phyloP scores from a whole-genome alignment of 2,329 filamentous ascomycete species.

The Fusarium sterilihyphosum region DNA sequence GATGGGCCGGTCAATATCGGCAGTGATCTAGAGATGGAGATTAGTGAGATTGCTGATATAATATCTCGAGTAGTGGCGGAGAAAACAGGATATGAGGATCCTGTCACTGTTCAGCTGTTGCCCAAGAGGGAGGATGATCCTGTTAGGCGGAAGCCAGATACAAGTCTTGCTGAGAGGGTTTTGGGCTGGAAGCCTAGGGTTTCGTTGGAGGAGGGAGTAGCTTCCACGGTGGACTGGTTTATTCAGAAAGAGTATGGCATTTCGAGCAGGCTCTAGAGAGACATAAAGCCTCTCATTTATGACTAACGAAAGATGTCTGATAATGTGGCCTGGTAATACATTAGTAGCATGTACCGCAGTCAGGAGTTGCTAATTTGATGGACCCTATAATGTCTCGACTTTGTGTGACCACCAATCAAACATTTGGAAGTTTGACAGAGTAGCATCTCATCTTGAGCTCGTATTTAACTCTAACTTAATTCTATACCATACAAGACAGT shows the following conservation, averaged over 20 bases:
- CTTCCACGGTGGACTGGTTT: constrained; percentile 33
- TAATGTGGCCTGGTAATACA: no score
- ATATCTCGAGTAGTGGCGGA: constrained; percentile 25
- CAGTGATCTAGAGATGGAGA: constrained; percentile 29
- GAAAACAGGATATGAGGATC: constrained; percentile 1
- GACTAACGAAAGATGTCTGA: neutral
- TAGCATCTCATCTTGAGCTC: neutral
- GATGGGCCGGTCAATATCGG: constrained; percentile 28
- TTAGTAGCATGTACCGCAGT: no score
- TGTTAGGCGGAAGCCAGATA: constrained; percentile 27
- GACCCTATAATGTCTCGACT: no score
- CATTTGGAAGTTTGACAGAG: neutral
- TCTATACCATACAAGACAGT: no score
- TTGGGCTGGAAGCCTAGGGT: constrained; percentile 26
- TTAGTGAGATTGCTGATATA: constrained; percentile 22
- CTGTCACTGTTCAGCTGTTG: constrained; percentile 17
- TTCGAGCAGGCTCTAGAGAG: constrained; percentile 7
- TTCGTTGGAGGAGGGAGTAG: constrained; percentile 19
- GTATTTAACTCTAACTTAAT: neutral
- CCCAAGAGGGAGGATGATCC: constrained; percentile 33
- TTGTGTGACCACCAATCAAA: no score
- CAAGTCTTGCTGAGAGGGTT: constrained; percentile 4
- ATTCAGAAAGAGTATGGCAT: constrained; percentile 14
- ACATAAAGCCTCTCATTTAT: fast-evolving
- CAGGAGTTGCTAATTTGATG: no score